Base-by-base conservation (phyloP, 2,329 filamentous ascomycete genomes). In the Cladophialophora immunda region DNA sequence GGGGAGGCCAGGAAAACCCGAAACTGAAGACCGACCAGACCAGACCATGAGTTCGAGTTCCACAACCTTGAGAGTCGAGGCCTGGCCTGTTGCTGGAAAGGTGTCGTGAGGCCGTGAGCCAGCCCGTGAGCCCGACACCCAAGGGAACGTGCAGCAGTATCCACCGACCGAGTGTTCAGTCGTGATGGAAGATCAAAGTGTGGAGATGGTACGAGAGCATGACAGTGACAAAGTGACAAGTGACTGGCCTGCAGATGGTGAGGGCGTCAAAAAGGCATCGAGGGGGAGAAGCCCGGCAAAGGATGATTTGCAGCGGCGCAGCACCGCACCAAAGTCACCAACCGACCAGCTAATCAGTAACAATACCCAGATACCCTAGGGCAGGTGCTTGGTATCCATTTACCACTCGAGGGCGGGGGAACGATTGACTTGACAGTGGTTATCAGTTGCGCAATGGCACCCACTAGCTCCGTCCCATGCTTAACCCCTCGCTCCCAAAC, bases 381-480 rank as follows among this genome's bases (percentile, higher is more conserved):
- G 32, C 13, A 34, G 32, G 32, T 34, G 6, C 13, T 7, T 41
- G 4, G 38, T 5, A 41, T 15, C 8, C 5, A 41, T 7, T 11
- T n/a, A 41, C 9, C 17, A 41, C 32, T 9, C 4, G 38, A n/a
- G n/a, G 17, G 34, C 34, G 34, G 34, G 34, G 34, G 34, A 38
- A 38, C 8, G 34, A 4, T n/a, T 4, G 8, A 41, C n/a, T n/a
- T 15, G 17, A 41, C 1, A n/a, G 4, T 41, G 38, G 38, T 41
- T n/a, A 41, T 41, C 38, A 41, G 38, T 41, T 41, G 38, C 38
- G n/a, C 38, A n/a, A 41, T 41, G 38, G n/a, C 38, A n/a, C 32
- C 32, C 6, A 7, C 32, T 34, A 34, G 32, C 32, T 11, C 32
- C 7, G 4, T 34, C 7, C 11, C 32, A n/a, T n/a, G n/a, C n/a